Base-by-base conservation (phyloP, 306 rosid genomes). In the Castanospermum australe region DNA sequence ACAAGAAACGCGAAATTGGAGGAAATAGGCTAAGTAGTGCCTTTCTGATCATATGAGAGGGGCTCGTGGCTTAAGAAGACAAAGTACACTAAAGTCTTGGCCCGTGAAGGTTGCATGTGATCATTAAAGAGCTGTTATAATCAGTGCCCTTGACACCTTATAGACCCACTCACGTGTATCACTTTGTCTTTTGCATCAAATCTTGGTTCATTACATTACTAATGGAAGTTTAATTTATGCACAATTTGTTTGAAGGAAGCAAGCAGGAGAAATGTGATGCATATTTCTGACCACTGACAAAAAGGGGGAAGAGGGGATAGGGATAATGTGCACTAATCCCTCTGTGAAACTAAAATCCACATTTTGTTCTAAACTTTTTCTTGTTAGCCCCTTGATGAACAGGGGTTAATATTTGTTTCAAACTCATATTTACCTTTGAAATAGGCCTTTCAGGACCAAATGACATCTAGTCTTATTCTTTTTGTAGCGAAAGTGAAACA, bases 41-140 rank as follows among this genome's bases (percentile, higher is more conserved):
- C 20, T 50, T 52, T 73, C 55, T 48, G 75, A 77, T 60, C 80
- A 54, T 61, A 63, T 54, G 71, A 83, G 68, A 20, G 79, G 42
- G 78, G 65, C 59, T 88, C 75, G 66, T 42, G 75, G 70, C 59
- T 88, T 76, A 75, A 82, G 81, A 86, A 73, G 88, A 84, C 88
- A 89, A 84, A 71, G 59, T 28, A 77, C 67, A 66, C 15, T 45
- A 63, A 61, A 85, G 77, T 52, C 17, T 52, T 65, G 71, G 86
- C 91, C 97, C 97, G 97, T 91, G 97, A 91, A 86, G 77, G 77
- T 71, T 87, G 93, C 97, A 91, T 91, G 97, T 91, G 97, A 89
- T 70, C 82, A 82, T 79, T 78, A 63, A 83, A 84, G 92, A 86
- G 92, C 84, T 91, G 97, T 89, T 91, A 83, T 77, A 83, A 83